Conservation (phyloP, 2,329 filamentous ascomycete genomes). For the Diaporthe vexans region DNA sequence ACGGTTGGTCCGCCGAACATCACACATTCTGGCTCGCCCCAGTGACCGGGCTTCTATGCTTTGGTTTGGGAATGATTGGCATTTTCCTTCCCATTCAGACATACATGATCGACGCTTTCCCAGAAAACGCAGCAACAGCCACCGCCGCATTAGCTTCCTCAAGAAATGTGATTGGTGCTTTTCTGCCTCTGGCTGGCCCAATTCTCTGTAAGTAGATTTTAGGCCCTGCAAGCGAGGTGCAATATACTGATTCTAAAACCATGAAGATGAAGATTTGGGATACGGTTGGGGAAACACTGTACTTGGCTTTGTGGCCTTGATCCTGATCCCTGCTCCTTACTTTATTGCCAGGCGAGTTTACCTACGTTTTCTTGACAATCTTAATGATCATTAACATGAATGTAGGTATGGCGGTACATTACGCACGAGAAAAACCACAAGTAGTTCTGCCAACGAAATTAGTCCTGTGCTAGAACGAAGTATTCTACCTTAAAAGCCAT, state of each 20-base stretch:
- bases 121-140: conserved; percentile 48
- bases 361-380: neutral
- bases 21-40: conserved; percentile 49
- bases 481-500: neutral
- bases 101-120: conserved; percentile 65
- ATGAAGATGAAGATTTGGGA: neutral
- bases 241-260: neutral
- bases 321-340: neutral
- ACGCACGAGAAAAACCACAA: neutral
- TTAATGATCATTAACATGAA: neutral
- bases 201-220: neutral
- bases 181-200: conserved; percentile 30
- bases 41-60: conserved; percentile 65
- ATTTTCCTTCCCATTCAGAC: conserved; percentile 66
- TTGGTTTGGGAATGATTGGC: conserved; percentile 64
- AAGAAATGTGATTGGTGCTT: conserved; percentile 38
- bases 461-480: neutral
- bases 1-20: conserved; percentile 45
- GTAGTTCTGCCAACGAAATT: neutral
- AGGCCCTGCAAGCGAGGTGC: neutral
- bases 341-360: conserved; percentile 7
- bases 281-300: conserved; percentile 12
- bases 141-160: conserved; percentile 56
- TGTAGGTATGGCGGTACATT: neutral
- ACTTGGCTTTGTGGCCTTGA: neutral